Evolutionary conservation across 495 filamentous ascomycete genomes (phyloP), one percentile per base, ranked within the genome.

Genomic region (Penicillium parvum): DNA sequence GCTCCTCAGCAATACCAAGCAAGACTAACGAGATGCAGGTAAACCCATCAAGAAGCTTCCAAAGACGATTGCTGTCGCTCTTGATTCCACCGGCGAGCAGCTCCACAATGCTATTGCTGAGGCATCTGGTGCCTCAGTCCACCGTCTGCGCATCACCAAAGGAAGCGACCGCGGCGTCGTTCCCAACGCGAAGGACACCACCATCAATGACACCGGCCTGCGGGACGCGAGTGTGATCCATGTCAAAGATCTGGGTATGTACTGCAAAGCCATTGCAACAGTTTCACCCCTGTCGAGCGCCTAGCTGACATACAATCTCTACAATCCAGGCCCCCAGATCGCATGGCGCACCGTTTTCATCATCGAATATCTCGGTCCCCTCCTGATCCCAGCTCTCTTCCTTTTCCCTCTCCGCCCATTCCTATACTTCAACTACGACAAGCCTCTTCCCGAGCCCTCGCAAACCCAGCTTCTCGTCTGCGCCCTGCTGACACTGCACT

Each of bases 351-450:
- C 88, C 38, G 94, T 96, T 56, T 98, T 90, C 71, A 66, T 95
- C 44, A 80, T 96, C 64, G 92, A 98, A 72, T 98, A 98, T 66
- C 69, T 89, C 43, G 92, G 92, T 6, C 92, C 92, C n/a, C 81
- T 97, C 49, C 62, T 96, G 54, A 86, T 96, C 69, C 90, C 95
- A 67, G 82, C 79, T 19, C 72, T 83, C 27, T 69, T 81, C 60
- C 71, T 89, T 53, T 81, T 75, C 66, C 60, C 76, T 47, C 65
- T 91, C 37, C 87, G 88, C 18, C 77, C 83, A 2, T 78, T 83
- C 57, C 70, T 95, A 53, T 92, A 90, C 69, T 71, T 68, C 54
- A 75, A 79, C 62, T 66, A 69, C 45, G 66, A 76, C 52, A 50
- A 66, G 60, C 48, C 60, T 32, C 38, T 80, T 59, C 63, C 67